phyloP scores from a whole-genome alignment of 805 yeast genomes.

The Wickerhamiella australiensis region DNA sequence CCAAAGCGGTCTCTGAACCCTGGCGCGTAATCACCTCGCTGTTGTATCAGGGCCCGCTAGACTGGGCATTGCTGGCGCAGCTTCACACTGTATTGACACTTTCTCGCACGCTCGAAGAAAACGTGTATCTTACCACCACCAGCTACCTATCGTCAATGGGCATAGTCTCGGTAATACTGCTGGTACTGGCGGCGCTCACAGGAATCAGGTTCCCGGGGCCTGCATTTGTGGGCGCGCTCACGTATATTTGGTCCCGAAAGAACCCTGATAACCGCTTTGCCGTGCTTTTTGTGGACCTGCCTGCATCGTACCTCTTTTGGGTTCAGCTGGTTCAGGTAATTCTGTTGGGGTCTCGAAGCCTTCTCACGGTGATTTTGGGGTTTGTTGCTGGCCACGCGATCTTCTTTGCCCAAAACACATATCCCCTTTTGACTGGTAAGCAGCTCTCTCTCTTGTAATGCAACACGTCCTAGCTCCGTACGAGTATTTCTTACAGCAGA shows the following conservation, averaged over 20 bases:
- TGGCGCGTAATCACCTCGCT: constrained; percentile 8
- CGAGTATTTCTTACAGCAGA: constrained; percentile 34
- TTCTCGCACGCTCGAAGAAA: constrained; percentile 6
- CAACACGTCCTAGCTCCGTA: constrained; percentile 35
- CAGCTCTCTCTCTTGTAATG: constrained; percentile 1
- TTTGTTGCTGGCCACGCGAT: constrained; percentile 3
- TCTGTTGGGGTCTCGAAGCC: background rate
- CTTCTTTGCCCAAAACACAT: constrained; percentile 1
- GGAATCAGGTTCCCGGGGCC: constrained; percentile 3
- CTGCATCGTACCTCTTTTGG: constrained; percentile 7
- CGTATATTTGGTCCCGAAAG: constrained; percentile 8
- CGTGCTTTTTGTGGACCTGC: constrained; percentile 5
- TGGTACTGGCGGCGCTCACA: background rate
- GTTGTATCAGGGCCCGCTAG: constrained; percentile 5
- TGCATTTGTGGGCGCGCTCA: constrained; percentile 1
- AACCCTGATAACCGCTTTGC: constrained; percentile 4
- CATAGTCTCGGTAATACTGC: background rate
- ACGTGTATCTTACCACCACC: background rate
- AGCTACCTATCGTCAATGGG: background rate
- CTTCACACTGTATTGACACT: constrained; percentile 1
- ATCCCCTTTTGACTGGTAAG: constrained; percentile 11
- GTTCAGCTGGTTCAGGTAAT: constrained; percentile 1
- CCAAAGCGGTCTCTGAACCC: constrained; percentile 2
- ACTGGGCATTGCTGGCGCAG: background rate
- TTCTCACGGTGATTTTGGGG: background rate